phyloP scores from a whole-genome alignment of 2,329 filamentous ascomycete genomes.

The Pochonia chlamydosporia region DNA sequence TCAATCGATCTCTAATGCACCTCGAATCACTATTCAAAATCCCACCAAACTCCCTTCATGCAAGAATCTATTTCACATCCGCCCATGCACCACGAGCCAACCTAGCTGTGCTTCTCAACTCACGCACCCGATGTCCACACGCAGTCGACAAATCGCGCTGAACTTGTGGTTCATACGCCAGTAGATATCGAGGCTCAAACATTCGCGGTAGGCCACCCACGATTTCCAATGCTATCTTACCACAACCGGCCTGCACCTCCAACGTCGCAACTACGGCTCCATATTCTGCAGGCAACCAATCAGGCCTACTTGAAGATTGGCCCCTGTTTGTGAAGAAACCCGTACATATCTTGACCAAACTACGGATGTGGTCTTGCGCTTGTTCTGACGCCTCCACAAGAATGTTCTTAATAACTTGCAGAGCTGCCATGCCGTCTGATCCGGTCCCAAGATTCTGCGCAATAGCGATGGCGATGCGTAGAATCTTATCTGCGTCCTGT shows the following conservation, averaged over 20 bases:
- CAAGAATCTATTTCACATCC: slow-evolving; percentile 22
- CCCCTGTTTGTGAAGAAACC: slow-evolving; percentile 29
- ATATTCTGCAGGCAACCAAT: slow-evolving; percentile 25
- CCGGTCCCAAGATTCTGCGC: slow-evolving; percentile 35
- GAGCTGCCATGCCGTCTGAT: slow-evolving; percentile 40
- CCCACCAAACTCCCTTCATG: slow-evolving; percentile 5
- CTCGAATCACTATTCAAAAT: neutral
- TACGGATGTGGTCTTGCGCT: slow-evolving; percentile 41
- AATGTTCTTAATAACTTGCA: slow-evolving; percentile 43
- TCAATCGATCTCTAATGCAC: neutral
- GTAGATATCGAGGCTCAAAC: slow-evolving; percentile 41
- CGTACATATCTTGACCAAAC: slow-evolving; percentile 40
- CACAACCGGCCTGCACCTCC: slow-evolving; percentile 29
- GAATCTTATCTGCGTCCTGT: slow-evolving; percentile 39
- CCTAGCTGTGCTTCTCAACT: slow-evolving; percentile 45
- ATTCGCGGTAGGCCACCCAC: slow-evolving; percentile 39
- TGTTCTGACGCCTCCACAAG: slow-evolving; percentile 39
- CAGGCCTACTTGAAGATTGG: slow-evolving; percentile 17
- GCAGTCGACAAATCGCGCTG: slow-evolving; percentile 42
- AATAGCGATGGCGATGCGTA: slow-evolving; percentile 43
- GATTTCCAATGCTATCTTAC: slow-evolving; percentile 42
- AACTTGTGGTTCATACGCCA: slow-evolving; percentile 38
- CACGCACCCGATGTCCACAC: slow-evolving; percentile 48
- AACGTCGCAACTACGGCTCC: slow-evolving; percentile 8
- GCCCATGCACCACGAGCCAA: slow-evolving; percentile 44